Conservation (phyloP, 2,329 filamentous ascomycete genomes). For the Colletotrichum navitas region DNA sequence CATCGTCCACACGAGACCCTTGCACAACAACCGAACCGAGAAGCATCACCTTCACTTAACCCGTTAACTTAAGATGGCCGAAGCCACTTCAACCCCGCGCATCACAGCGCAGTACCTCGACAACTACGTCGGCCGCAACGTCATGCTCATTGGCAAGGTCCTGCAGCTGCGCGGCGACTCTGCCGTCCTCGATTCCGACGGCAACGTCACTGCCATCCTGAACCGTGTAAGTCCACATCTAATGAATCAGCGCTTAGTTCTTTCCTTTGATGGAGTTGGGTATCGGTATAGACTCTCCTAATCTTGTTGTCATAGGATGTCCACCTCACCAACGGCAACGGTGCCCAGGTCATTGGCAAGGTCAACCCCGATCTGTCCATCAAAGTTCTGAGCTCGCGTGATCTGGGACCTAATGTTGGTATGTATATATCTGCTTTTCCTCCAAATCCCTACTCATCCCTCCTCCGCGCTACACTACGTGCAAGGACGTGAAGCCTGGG, state of each 20-base stretch:
- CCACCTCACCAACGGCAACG: constrained; percentile 77
- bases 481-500: neutral
- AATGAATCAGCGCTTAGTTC: too few relatives aligned
- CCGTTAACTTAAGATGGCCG: constrained; percentile 65
- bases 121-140: constrained; percentile 78
- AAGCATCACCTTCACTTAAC: neutral
- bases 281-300: neutral
- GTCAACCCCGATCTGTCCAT: constrained; percentile 80
- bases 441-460: neutral
- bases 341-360: constrained; percentile 83
- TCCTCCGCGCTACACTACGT: neutral
- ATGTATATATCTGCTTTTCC: constrained; percentile 51
- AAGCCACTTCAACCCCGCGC: constrained; percentile 80
- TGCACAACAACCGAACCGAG: neutral
- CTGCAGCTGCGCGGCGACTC: constrained; percentile 83
- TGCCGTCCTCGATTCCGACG: constrained; percentile 84
- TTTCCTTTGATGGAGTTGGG: neutral
- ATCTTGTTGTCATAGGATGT: constrained; percentile 67
- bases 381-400: constrained; percentile 76
- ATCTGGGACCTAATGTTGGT: constrained; percentile 79
- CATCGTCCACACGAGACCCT: neutral
- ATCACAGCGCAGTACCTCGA: constrained; percentile 85
- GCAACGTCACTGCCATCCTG: constrained; percentile 79
- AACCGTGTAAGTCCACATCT: constrained; percentile 71
- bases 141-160: constrained; percentile 90